Conservation (phyloP, 108 stramenopile species). For the Fragilaria radians region DNA sequence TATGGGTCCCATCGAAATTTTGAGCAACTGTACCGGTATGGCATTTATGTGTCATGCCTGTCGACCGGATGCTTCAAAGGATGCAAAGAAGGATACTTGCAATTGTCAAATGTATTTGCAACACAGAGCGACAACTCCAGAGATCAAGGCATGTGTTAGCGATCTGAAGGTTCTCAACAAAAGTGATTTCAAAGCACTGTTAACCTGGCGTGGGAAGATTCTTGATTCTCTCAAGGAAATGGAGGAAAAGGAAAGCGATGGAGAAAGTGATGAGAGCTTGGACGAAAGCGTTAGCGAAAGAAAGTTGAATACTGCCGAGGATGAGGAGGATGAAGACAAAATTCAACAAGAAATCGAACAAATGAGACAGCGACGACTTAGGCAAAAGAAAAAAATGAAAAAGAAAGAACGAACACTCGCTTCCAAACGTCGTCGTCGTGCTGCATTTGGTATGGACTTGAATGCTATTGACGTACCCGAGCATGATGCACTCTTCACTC, state of each 20-base stretch:
- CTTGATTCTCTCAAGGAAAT: slow-evolving; percentile 42
- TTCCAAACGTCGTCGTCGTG: slow-evolving; percentile 75
- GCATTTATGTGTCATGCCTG: slow-evolving; percentile 63
- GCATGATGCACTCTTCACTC: slow-evolving; percentile 76
- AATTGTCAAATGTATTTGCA: slow-evolving; percentile 57
- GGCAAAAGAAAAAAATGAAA: slow-evolving; percentile 76
- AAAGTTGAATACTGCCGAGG: slow-evolving; percentile 27
- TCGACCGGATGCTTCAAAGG: slow-evolving; percentile 7
- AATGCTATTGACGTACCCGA: slow-evolving; percentile 85
- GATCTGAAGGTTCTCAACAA: slow-evolving; percentile 95
- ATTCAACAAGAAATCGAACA: slow-evolving; percentile 73
- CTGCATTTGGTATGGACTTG: slow-evolving; percentile 84
- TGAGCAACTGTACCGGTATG: slow-evolving; percentile 85
- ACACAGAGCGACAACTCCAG: slow-evolving; percentile 77
- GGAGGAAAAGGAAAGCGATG: slow-evolving; percentile 28
- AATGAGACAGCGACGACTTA: slow-evolving; percentile 51
- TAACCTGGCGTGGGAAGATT: slow-evolving; percentile 91
- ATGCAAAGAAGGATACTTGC: no score
- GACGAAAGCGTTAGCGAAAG: slow-evolving; percentile 16
- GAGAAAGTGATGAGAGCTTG: slow-evolving; percentile 30
- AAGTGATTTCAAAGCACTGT: slow-evolving; percentile 89
- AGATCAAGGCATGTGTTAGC: slow-evolving; percentile 78
- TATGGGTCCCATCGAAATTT: slow-evolving; percentile 89
- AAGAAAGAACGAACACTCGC: slow-evolving; percentile 85
- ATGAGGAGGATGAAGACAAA: slow-evolving; percentile 75